Evolutionary conservation across 2,329 filamentous ascomycete genomes (phyloP), one percentile per base, ranked within the genome.

Genomic region (Incumbomyces delicatus): DNA sequence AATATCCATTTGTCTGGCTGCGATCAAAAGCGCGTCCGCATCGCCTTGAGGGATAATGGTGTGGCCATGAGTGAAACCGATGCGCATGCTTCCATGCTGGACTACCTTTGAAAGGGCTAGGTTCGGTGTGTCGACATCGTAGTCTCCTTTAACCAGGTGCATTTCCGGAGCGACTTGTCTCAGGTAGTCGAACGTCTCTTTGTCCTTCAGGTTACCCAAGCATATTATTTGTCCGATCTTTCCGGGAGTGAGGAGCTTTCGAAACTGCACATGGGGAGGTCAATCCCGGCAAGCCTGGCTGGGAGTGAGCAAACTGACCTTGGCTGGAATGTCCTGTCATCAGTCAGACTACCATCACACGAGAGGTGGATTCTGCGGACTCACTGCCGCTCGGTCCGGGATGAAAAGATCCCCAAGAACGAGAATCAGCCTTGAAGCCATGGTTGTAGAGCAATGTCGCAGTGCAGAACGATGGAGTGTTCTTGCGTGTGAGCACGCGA

Each of bases 401-500:
- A 95, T 94, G 72, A 94, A 88, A 46, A 95, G 79, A 71, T 95
- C 88, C 65, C 87, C 87, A 58, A 95, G 87, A 62, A 92, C 87
- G 63, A 95, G 78, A 63, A 94, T 88, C 57, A 95, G 76, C 69
- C 90, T 87, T 54, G 87, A 87, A 72, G 90, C 87, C 74, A 80
- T 83, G 44, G 32, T 47, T 27, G 22, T 27, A 27, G 22, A 8
- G 22, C 22, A 27, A 8, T 27, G 22, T 27, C 4, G 8, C 22
- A 27, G 8, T 5, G 22, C 22, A 27, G 22, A 27, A 27, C 22
- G 8, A 27, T 27, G 22, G 22, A 8, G 4, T 27, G 22, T 27
- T 27, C 8, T 4, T 4, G 22, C 5, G 22, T 27, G 5, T 27
- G 22, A 27, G 22, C 22, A 27, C 4, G 22, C n/a, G 22, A 8